Evolutionary conservation across 2,329 filamentous ascomycete species (phyloP).

Genomic region (Fulvia fulva): DNA sequence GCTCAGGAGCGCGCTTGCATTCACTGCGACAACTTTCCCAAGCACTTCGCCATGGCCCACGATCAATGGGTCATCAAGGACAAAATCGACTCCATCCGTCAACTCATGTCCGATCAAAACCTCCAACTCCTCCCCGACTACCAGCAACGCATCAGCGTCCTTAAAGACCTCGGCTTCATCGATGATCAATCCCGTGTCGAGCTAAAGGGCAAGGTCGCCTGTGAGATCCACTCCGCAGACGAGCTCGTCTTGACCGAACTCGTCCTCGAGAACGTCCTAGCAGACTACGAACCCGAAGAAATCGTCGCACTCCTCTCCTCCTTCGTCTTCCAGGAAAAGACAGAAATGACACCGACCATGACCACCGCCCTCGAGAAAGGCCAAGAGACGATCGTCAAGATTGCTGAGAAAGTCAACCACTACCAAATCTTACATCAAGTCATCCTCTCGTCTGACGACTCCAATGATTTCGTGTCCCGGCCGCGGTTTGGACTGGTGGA

Average conservation of each 20-base stretch:
- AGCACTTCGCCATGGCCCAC: slow-evolving; percentile 94
- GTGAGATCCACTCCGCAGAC: slow-evolving; percentile 95
- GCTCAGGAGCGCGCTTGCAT: slow-evolving; percentile 64
- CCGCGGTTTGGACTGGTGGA: slow-evolving; percentile 92
- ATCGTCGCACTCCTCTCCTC: slow-evolving; percentile 90
- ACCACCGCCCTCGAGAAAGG: slow-evolving; percentile 78
- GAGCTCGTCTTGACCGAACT: slow-evolving; percentile 94
- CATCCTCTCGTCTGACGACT: slow-evolving; percentile 82
- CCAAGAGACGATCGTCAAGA: slow-evolving; percentile 78
- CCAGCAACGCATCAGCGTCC: slow-evolving; percentile 85
- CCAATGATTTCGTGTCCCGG: slow-evolving; percentile 82
- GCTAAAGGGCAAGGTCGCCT: slow-evolving; percentile 96
- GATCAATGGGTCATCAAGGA: slow-evolving; percentile 96
- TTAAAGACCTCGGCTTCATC: slow-evolving; percentile 89
- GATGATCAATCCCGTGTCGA: slow-evolving; percentile 83
- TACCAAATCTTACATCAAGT: slow-evolving; percentile 90
- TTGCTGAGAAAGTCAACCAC: slow-evolving; percentile 87
- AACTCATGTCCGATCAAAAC: slow-evolving; percentile 92
- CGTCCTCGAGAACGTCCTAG: slow-evolving; percentile 92
- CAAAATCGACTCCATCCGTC: slow-evolving; percentile 81
- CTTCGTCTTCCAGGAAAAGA: slow-evolving; percentile 98
- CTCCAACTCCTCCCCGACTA: slow-evolving; percentile 94
- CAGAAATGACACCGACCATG: slow-evolving; percentile 72
- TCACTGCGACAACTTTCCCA: slow-evolving; percentile 72
- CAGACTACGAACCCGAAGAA: slow-evolving; percentile 91